phyloP scores from a whole-genome alignment of 1,284 basidiomycete species.

The Thecaphora thlaspeos region DNA sequence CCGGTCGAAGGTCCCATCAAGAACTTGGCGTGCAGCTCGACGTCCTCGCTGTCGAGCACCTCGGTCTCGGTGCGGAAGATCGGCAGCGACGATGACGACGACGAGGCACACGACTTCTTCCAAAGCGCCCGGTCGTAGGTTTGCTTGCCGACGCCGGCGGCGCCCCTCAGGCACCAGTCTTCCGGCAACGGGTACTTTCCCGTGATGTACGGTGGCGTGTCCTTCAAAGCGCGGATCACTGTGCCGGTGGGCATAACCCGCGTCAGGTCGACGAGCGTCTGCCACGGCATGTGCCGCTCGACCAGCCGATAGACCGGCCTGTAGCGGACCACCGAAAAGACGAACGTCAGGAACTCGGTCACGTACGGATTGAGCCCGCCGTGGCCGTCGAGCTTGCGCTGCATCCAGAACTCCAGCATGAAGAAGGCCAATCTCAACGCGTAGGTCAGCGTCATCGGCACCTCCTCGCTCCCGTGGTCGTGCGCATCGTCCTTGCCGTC shows the following conservation, averaged over 20 bases:
- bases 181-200: conserved; percentile 75
- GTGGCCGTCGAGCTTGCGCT: conserved; percentile 8
- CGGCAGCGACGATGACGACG: conserved; percentile 4
- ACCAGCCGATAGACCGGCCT: conserved; percentile 27
- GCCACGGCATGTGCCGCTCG: conserved; percentile 77
- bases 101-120: conserved; percentile 9
- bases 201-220: conserved; percentile 54
- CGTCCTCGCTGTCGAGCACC: conserved; percentile 35
- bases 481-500: conserved; percentile 19
- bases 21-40: conserved; percentile 23
- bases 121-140: conserved; percentile 24
- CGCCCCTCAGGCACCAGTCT: conserved; percentile 91
- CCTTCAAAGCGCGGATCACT: conserved; percentile 21
- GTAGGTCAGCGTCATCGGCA: conserved; percentile 68
- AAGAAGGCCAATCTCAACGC: conserved; percentile 77
- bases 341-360: conserved; percentile 80
- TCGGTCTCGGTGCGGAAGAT: conserved; percentile 59
- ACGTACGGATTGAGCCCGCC: conserved; percentile 71
- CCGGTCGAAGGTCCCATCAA: conserved; percentile 61
- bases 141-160: conserved; percentile 61
- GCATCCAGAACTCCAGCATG: conserved; percentile 72
- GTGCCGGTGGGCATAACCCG: conserved; percentile 9
- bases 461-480: conserved; percentile 47
- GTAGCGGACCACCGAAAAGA: conserved; percentile 64
- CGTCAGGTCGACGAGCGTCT: conserved; percentile 62